These are phyloP conservation scores for Petunia axillaris DNA, from an alignment of 257 asterid genomes.

Conservation along the genomic window DNA sequence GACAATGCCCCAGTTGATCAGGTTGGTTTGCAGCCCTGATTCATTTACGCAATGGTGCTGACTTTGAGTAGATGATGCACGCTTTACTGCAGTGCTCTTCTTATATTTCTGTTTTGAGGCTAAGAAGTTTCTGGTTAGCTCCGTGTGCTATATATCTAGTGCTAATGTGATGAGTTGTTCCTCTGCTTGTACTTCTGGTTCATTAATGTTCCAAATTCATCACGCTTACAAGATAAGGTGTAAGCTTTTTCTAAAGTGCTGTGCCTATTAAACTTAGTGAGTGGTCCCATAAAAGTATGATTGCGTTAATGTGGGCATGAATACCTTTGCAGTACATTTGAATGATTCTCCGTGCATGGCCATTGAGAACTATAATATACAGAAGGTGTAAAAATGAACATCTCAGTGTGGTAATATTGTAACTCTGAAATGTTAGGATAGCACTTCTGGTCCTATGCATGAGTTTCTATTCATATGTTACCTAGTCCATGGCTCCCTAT, in stretches of 20 bases:
- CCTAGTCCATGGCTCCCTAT: slow-evolving; percentile 8
- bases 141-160: not conserved
- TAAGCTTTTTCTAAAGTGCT: not conserved
- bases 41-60: not conserved
- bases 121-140: not conserved
- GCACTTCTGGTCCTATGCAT: not conserved
- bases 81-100: not conserved
- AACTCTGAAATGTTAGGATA: not conserved
- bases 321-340: not conserved
- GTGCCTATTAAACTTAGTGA: not conserved
- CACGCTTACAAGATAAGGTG: slow-evolving; percentile 9
- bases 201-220: not conserved
- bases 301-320: not conserved
- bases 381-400: not conserved
- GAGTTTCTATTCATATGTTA: not conserved
- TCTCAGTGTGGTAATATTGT: not conserved
- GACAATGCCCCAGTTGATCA: slow-evolving; percentile 91
- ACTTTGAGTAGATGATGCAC: not conserved
- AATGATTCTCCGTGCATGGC: not conserved
- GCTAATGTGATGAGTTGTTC: slow-evolving; percentile 21
- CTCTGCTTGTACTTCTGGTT: not conserved
- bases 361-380: not conserved
- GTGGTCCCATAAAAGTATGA: not conserved
- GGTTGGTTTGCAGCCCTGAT: slow-evolving; percentile 44
- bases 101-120: slow-evolving; percentile 7